These are phyloP conservation scores for Zygnema circumcarinatum DNA, from an alignment of 139 green algal species.

Conservation along the genomic window DNA sequence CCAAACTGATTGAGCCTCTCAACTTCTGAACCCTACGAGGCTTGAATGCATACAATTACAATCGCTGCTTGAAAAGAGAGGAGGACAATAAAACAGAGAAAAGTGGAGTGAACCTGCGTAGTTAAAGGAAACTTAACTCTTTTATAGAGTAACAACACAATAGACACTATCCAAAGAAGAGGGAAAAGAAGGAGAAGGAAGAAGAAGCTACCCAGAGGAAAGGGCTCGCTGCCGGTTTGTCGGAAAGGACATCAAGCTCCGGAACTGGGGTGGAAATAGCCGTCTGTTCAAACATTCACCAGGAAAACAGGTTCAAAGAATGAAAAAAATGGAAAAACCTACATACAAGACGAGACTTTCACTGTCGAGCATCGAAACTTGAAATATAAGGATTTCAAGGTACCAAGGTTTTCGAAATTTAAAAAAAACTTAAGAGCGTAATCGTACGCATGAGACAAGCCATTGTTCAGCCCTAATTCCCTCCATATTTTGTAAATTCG, in stretches of 20 bases:
- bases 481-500: too few relatives aligned
- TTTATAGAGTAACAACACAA: too few relatives aligned
- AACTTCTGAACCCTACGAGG: too few relatives aligned
- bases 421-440: not conserved
- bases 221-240: slow-evolving; percentile 14
- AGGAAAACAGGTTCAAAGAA: not conserved
- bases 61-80: too few relatives aligned
- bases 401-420: not conserved
- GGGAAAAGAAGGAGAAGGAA: not conserved
- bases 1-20: too few relatives aligned
- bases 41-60: too few relatives aligned
- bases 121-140: too few relatives aligned
- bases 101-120: too few relatives aligned
- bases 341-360: not conserved
- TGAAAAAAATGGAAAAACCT: not conserved
- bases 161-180: too few relatives aligned
- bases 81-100: too few relatives aligned
- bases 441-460: too few relatives aligned
- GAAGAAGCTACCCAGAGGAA: not conserved
- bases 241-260: slow-evolving; percentile 30
- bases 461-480: too few relatives aligned
- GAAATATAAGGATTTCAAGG: not conserved
- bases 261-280: slow-evolving; percentile 21
- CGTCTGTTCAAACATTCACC: not conserved
- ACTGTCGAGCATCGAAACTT: not conserved